Percentiles rank a stretch among this genome's conserved stretches.
Conservation (phyloP, 345 rosid genomes). For the Murraya paniculata region DNA sequence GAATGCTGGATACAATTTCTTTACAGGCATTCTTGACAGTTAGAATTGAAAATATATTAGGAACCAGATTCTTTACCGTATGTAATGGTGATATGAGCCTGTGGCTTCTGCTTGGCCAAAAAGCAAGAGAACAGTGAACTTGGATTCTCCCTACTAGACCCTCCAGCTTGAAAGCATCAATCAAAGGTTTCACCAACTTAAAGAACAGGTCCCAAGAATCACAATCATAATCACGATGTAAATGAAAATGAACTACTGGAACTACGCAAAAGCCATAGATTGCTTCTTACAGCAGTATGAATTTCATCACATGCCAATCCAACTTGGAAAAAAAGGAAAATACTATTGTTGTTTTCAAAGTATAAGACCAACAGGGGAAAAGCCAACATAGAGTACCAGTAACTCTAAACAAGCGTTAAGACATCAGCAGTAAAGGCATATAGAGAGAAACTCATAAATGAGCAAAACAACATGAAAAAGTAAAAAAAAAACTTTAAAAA, state of each 20-base stretch:
- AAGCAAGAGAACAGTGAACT: conserved; percentile 88
- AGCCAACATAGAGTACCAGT: background rate
- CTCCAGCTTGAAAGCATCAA: conserved; percentile 75
- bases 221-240: conserved; percentile 47
- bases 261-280: background rate
- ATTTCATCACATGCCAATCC: background rate
- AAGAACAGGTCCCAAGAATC: conserved; percentile 90
- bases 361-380: background rate
- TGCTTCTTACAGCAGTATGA: background rate
- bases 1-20: conserved; percentile 61
- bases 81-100: conserved; percentile 52
- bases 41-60: conserved; percentile 79
- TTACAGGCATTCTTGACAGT: conserved; percentile 68
- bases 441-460: no score
- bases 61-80: conserved; percentile 64
- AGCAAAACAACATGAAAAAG: background rate
- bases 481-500: background rate
- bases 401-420: background rate
- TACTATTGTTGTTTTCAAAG: background rate
- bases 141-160: conserved; percentile 92
- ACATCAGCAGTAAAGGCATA: background rate
- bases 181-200: conserved; percentile 59
- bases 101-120: conserved; percentile 72
- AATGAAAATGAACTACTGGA: background rate
- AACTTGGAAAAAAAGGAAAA: background rate